Evolutionary conservation across 306 rosid species (phyloP), one percentile per base, ranked within the genome.

Genomic region (Prunus padus): DNA sequence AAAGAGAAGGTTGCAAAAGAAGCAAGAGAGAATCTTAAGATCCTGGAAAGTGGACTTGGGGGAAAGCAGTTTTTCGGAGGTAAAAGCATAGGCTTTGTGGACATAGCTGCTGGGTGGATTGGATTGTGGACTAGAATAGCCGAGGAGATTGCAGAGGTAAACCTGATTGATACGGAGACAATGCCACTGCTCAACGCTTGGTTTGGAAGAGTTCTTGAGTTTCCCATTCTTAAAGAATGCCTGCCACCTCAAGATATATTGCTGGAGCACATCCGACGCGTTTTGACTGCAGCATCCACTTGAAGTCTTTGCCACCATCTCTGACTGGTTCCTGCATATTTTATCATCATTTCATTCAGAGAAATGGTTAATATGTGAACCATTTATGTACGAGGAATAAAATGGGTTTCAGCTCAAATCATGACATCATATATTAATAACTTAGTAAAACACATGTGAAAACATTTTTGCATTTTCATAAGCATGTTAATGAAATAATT

Each of bases 71-170:
- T 60, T 72, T 82, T 84, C 57, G 83, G 89, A 68, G 93, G 87
- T 30, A 88, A 81, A 65, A 75, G 67, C 11, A 55, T 89, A 59
- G 88, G 89, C 44, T 87, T 83, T 25, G 68, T 76, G 61, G 87
- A 83, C 75, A 78, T 87, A 81, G 85, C 82, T 33, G 78, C 61
- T 54, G 87, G 85, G 46, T 86, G 82, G 86, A 69, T 86, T 52
- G 89, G 80, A 80, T 3, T 8, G 40, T 76, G 82, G 84, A 72
- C 64, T 73, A 65, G 62, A 66, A n/a, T 70, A 6, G 28, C 64
- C 6, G 88, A 65, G 79, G 86, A 86, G 72, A 66, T 71, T 30
- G 69, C 77, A 23, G 87, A 61, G 10, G 82, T 74, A 26, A 81
- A 51, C 51, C 73, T 86, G 33, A 79, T 76, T 60, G 83, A 84